Conservation (phyloP, 2,329 filamentous ascomycete species). For the Ascochyta pisi region DNA sequence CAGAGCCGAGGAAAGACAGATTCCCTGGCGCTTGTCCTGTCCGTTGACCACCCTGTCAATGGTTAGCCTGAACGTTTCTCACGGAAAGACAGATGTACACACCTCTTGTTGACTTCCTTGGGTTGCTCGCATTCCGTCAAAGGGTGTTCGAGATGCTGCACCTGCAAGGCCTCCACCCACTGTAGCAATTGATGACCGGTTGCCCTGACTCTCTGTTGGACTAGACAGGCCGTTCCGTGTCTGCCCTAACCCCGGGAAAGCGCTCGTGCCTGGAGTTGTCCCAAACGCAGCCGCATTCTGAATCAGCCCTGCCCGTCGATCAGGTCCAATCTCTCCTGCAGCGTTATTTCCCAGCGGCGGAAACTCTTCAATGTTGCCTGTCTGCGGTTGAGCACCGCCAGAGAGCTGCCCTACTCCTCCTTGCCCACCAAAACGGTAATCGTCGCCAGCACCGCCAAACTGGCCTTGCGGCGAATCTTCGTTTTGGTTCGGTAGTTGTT, state of each 20-base stretch:
- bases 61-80: slow-evolving; percentile 10
- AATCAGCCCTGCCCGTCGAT: slow-evolving; percentile 59
- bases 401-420: slow-evolving; percentile 60
- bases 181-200: slow-evolving; percentile 39
- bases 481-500: slow-evolving; percentile 52
- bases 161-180: slow-evolving; percentile 40
- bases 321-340: slow-evolving; percentile 58
- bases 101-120: slow-evolving; percentile 47
- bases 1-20: slow-evolving; percentile 40
- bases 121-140: slow-evolving; percentile 40
- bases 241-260: slow-evolving; percentile 53
- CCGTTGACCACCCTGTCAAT: slow-evolving; percentile 32
- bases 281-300: slow-evolving; percentile 57
- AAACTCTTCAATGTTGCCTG: slow-evolving; percentile 66
- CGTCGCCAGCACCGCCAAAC: slow-evolving; percentile 60
- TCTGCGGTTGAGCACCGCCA: slow-evolving; percentile 59
- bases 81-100: slow-evolving; percentile 8
- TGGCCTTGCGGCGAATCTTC: slow-evolving; percentile 56
- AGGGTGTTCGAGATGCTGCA: slow-evolving; percentile 41
- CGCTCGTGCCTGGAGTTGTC: slow-evolving; percentile 41
- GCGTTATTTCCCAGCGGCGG: slow-evolving; percentile 65
- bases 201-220: slow-evolving; percentile 47
- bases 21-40: slow-evolving; percentile 37
- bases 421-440: slow-evolving; percentile 65
- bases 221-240: slow-evolving; percentile 53